Evolutionary conservation across 1,284 basidiomycete species (phyloP).

Genomic region (Ganoderma lucidum): DNA sequence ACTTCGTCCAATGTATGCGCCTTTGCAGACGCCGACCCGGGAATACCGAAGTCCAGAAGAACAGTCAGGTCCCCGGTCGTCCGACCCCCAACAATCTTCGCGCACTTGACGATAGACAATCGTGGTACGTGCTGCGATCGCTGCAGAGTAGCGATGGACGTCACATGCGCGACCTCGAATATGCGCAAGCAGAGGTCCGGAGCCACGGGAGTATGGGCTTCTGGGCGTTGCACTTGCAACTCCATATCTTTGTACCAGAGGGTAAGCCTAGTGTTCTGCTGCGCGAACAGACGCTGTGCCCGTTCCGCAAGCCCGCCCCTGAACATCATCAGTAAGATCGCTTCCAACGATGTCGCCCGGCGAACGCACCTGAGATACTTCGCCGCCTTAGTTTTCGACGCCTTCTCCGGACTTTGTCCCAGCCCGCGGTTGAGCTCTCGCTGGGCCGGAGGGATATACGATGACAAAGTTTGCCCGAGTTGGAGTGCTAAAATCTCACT

Average conservation of each 20-base stretch:
- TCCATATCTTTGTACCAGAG: constrained; percentile 60
- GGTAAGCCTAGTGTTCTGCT: constrained; percentile 49
- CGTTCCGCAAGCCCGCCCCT: constrained; percentile 61
- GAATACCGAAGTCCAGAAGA: constrained; percentile 35
- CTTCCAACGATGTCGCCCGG: not conserved
- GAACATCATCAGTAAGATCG: constrained; percentile 6
- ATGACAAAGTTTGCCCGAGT: constrained; percentile 45
- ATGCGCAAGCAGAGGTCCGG: constrained; percentile 38
- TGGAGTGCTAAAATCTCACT: constrained; percentile 52
- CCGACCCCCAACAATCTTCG: constrained; percentile 20
- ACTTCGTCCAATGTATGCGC: constrained; percentile 33
- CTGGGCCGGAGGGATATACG: constrained; percentile 42
- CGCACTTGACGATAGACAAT: constrained; percentile 32
- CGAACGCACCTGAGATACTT: constrained; percentile 44
- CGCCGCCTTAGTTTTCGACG: constrained; percentile 41
- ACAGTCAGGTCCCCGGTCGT: constrained; percentile 27
- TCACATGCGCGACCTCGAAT: constrained; percentile 27
- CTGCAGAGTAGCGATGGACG: constrained; percentile 29
- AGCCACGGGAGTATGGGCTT: constrained; percentile 20
- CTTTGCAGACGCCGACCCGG: constrained; percentile 17
- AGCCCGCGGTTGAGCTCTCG: constrained; percentile 49
- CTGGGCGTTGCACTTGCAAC: constrained; percentile 26
- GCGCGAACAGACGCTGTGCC: constrained; percentile 49
- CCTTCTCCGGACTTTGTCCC: constrained; percentile 54
- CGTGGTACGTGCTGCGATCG: constrained; percentile 33